Evolutionary conservation across 2,329 filamentous ascomycete genomes (phyloP).

Genomic region (Gnomoniopsis smithogilvyi): DNA sequence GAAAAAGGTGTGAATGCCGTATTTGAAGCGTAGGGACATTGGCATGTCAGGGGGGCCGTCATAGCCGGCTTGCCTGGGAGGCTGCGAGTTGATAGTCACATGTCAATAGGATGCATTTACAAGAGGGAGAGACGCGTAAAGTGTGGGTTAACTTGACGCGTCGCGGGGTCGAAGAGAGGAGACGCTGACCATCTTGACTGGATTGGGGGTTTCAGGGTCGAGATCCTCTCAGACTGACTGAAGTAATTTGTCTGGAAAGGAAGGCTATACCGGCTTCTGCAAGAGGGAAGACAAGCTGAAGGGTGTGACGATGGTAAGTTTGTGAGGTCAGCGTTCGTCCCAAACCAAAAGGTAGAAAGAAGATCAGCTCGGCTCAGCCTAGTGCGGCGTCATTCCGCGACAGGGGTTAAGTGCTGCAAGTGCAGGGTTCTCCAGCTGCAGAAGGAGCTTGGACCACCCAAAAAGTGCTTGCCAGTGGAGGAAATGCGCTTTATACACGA

Average conservation of each 20-base stretch:
- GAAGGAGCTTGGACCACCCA: conserved; percentile 20
- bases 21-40: conserved; percentile 69
- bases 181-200: conserved; percentile 19
- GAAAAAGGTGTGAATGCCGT: conserved; percentile 68
- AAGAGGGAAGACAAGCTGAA: not conserved
- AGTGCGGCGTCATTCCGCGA: conserved; percentile 2
- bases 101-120: no score
- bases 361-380: not conserved
- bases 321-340: no score
- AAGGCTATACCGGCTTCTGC: not conserved
- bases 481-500: not conserved
- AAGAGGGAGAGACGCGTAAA: not conserved
- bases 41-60: conserved; percentile 39
- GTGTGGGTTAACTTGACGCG: not conserved
- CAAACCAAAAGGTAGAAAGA: no score
- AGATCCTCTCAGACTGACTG: not conserved
- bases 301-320: not conserved
- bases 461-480: not conserved
- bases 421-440: not conserved
- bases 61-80: conserved; percentile 3
- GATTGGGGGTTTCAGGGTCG: not conserved
- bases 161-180: not conserved
- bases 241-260: not conserved
- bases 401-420: not conserved
- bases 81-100: conserved; percentile 4